These are phyloP conservation scores for Melampsora americana DNA, from an alignment of 1,284 basidiomycete species.

Conservation along the genomic window DNA sequence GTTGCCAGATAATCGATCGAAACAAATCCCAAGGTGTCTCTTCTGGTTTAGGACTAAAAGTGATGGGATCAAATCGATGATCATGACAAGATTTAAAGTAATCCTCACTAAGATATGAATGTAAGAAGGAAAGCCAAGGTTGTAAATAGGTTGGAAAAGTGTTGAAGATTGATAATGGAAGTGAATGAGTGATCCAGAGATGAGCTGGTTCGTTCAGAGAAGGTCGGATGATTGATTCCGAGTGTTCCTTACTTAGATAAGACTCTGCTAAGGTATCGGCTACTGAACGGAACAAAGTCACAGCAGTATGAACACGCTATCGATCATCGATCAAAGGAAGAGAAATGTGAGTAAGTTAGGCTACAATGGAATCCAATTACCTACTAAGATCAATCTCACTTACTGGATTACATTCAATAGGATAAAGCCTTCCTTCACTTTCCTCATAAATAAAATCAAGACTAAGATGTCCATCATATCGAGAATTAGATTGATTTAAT, in stretches of 20 bases:
- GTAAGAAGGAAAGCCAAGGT: background rate
- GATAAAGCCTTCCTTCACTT: background rate
- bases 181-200: background rate
- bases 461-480: background rate
- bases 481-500: background rate
- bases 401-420: slow-evolving; percentile 1
- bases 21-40: background rate
- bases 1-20: background rate
- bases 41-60: background rate
- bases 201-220: background rate
- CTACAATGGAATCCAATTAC: background rate
- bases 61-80: background rate
- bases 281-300: background rate
- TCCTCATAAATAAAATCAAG: background rate
- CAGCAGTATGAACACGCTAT: background rate
- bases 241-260: background rate
- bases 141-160: background rate
- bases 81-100: background rate
- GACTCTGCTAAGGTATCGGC: background rate
- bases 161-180: slow-evolving; percentile 1
- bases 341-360: background rate
- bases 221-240: background rate
- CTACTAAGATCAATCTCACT: background rate
- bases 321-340: background rate
- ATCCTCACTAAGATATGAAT: background rate